Evolutionary conservation across 495 filamentous ascomycete species (phyloP), one percentile per base, ranked within the genome.

Genomic region (Xylaria curta): DNA sequence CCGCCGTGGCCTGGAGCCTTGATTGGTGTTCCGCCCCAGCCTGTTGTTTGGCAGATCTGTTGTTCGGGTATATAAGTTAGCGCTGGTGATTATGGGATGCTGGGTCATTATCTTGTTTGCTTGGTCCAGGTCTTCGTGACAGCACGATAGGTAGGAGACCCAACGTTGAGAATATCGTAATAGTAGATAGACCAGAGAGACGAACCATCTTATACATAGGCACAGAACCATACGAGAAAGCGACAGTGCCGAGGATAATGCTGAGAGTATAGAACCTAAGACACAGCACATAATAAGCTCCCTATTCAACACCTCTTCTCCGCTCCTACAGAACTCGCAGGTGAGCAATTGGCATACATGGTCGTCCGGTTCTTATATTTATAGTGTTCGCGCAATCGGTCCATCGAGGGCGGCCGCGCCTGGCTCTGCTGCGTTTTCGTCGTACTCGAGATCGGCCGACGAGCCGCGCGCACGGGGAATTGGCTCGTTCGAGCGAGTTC

Each of bases 131-230:
- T 66, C 42, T 12, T 46, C 40, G 5, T 5, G 0, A 40, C 3
- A 15, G n/a, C n/a, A 64, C 19, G 36, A 49, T 6, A 1, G 19
- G 60, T 36, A 19, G 15, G 46, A 40, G 9, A 66, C 1, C 38
- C 19, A 31, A 53, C 19, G 40, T 5, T 4, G 9, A 36, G 28
- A 4, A 31, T 8, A 10, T n/a, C 36, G 44, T 4, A 33, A 40
- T 28, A 51, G 51, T 47, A 5, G 31, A 21, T 38, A 62, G 21
- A 13, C 51, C 7, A 17, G 36, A 51, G 7, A 15, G 19, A 69
- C 80, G 19, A 71, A 97, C 94, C 94, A 97, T 97, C 81, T 98
- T 98, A 85, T 99, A 99, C 81, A 98, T 86, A 31, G 96, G 96
- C 68, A 99, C 96, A 51, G 94, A 97, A 68, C 95, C 95, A 80